These are phyloP conservation scores for Ogataea methanolica DNA, from an alignment of 805 yeast species.

Conservation along the genomic window DNA sequence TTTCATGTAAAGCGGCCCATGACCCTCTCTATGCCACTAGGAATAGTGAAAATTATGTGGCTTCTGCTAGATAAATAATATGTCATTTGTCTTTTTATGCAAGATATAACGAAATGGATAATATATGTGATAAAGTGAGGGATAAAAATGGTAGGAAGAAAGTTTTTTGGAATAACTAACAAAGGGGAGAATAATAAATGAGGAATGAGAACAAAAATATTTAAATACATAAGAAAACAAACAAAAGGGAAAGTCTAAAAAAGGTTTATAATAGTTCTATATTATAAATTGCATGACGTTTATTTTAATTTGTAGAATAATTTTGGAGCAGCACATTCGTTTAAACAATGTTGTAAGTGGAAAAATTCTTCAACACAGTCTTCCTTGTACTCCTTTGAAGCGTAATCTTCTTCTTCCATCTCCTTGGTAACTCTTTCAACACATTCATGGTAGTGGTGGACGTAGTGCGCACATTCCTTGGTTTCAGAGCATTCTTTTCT, in stretches of 20 bases:
- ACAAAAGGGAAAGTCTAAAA: neutral
- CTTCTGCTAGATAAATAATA: neutral
- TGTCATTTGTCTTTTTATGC: neutral
- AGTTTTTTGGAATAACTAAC: neutral
- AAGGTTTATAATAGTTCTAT: neutral
- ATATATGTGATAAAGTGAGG: neutral
- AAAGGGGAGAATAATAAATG: neutral
- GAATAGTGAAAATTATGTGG: neutral
- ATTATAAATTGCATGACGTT: conserved; percentile 7
- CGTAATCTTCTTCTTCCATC: conserved; percentile 81
- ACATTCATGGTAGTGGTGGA: conserved; percentile 93
- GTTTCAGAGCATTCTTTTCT: conserved; percentile 67
- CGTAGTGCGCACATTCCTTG: conserved; percentile 61
- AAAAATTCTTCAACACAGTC: conserved; percentile 98
- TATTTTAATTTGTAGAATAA: conserved; percentile 83
- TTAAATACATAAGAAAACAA: neutral
- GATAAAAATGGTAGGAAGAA: neutral
- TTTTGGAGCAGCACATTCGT: conserved; percentile 88
- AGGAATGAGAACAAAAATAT: neutral
- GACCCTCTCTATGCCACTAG: neutral
- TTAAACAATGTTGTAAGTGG: conserved; percentile 92
- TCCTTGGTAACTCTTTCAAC: conserved; percentile 90
- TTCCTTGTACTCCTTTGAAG: conserved; percentile 76
- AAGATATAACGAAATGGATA: conserved; percentile 1
- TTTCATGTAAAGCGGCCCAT: neutral